Percentiles rank a stretch among this genome's conserved stretches.
Evolutionary conservation across 805 yeast species (phyloP).

Genomic region (Metschnikowia dekortorum): DNA sequence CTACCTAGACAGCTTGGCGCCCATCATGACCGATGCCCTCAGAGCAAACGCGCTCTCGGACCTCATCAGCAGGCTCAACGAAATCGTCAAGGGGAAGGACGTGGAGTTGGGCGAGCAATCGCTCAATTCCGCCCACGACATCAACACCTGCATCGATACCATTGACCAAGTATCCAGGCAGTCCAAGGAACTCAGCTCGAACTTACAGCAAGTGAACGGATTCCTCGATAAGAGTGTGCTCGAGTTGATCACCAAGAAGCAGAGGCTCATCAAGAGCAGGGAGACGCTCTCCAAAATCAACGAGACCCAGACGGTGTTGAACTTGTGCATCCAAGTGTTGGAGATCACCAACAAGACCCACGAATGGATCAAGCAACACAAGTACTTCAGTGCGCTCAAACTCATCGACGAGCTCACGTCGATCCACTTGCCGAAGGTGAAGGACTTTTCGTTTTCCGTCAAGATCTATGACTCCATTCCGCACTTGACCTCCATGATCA

Average conservation of each 20-base stretch:
- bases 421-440: slow-evolving; percentile 65
- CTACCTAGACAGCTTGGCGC: slow-evolving; percentile 75
- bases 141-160: slow-evolving; percentile 55
- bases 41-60: slow-evolving; percentile 50
- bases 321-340: slow-evolving; percentile 71
- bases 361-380: slow-evolving; percentile 67
- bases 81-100: slow-evolving; percentile 56
- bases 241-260: slow-evolving; percentile 60
- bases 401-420: slow-evolving; percentile 70
- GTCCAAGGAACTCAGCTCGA: slow-evolving; percentile 53
- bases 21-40: slow-evolving; percentile 63
- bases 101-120: slow-evolving; percentile 59
- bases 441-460: slow-evolving; percentile 69
- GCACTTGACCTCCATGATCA: slow-evolving; percentile 63
- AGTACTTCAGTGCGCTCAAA: slow-evolving; percentile 83
- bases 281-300: slow-evolving; percentile 63
- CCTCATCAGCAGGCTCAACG: slow-evolving; percentile 52
- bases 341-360: slow-evolving; percentile 84
- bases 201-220: slow-evolving; percentile 52
- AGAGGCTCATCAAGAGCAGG: slow-evolving; percentile 53
- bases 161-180: slow-evolving; percentile 57
- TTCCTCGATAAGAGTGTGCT: slow-evolving; percentile 61
- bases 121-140: slow-evolving; percentile 54
- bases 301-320: slow-evolving; percentile 66
- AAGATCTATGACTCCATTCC: slow-evolving; percentile 77